These are phyloP conservation scores for Reticulascus tulasneorum DNA, from an alignment of 2,329 filamentous ascomycete genomes.

Conservation along the genomic window DNA sequence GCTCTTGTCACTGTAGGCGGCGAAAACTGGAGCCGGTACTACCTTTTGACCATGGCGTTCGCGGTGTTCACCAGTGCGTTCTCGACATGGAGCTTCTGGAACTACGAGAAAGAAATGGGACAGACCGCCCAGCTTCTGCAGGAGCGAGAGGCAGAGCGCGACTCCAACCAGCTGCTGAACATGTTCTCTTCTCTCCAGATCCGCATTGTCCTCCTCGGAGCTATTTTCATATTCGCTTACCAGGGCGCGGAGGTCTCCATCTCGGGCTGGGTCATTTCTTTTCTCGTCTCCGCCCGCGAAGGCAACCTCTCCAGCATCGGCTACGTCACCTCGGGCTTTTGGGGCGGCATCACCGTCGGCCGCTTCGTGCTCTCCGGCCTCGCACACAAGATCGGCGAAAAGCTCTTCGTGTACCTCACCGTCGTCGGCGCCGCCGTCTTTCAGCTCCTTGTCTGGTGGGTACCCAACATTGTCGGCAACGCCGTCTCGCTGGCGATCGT, in stretches of 20 bases:
- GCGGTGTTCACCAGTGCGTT: constrained; percentile 53
- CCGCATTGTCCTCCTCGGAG: constrained; percentile 66
- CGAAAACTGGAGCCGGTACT: constrained; percentile 67
- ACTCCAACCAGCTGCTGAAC: constrained; percentile 26
- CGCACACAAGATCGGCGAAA: constrained; percentile 67
- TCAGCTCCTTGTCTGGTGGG: constrained; percentile 73
- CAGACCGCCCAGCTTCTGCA: too few species aligned
- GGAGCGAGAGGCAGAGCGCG: too few species aligned
- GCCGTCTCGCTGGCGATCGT: constrained; percentile 66
- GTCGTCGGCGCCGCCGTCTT: constrained; percentile 60
- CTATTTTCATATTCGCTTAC: constrained; percentile 81
- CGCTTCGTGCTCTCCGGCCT: constrained; percentile 67
- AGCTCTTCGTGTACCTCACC: constrained; percentile 61
- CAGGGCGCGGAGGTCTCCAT: constrained; percentile 82
- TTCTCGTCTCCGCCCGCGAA: constrained; percentile 68
- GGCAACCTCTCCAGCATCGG: constrained; percentile 69
- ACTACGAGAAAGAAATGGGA: constrained; percentile 59
- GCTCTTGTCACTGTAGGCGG: constrained; percentile 59
- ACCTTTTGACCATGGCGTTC: constrained; percentile 61
- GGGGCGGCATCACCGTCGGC: constrained; percentile 72
- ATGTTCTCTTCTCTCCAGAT: constrained; percentile 46
- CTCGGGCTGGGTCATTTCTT: constrained; percentile 83
- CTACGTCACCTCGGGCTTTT: constrained; percentile 72
- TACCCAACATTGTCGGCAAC: constrained; percentile 70
- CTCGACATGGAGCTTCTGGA: constrained; percentile 64